Base-by-base conservation (phyloP, 1,284 basidiomycete genomes). In the Cryptococcus deneoformans region DNA sequence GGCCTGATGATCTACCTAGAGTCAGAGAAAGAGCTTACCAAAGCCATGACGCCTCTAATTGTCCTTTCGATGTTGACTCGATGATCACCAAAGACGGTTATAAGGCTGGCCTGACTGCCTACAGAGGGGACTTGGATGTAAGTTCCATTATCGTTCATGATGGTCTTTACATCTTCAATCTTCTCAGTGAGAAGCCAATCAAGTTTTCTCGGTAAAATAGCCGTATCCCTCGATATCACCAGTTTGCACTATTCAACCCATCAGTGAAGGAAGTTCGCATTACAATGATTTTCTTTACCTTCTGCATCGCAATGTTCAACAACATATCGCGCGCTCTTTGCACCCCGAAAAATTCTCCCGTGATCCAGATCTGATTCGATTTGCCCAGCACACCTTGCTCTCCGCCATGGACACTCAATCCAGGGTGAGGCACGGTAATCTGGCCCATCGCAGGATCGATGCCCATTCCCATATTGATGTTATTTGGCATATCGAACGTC, bases 101-200 rank as follows among this genome's bases (percentile, higher is more conserved):
- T 90, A 71, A 96, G 78, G 77, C 91, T 95, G 24, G 90, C 89
- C 66, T 83, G 82, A 11, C 74, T 75, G 1, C 75, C 76, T 46
- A 98, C 86, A 47, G 89, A 82, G 11, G 11, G 94, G 68, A 97
- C 92, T 69, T 92, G 88, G 67, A 98, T 90, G 76, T 91, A 97
- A 12, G 95, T 96, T 42, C 90, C 91, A 66, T 97, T 97, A 81
- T 98, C 95, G 69, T 86, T 86, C 93, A 97, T 97, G 73, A 94
- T 86, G 24, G 86, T 83, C 75, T 88, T 90, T 65, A 98, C 81
- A 65, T 96, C 92, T 57, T 97, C 94, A 37, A 90, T 82, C 1
- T 47, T 47, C 77, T 99, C 92, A 16, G 88, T 89, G 56, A 98
- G 86, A 84, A 99, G 89, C 94, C 95, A 98, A 73, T 99, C 95